Evolutionary conservation across 441 rosid species (phyloP).

Genomic region (Aleurites moluccanus): DNA sequence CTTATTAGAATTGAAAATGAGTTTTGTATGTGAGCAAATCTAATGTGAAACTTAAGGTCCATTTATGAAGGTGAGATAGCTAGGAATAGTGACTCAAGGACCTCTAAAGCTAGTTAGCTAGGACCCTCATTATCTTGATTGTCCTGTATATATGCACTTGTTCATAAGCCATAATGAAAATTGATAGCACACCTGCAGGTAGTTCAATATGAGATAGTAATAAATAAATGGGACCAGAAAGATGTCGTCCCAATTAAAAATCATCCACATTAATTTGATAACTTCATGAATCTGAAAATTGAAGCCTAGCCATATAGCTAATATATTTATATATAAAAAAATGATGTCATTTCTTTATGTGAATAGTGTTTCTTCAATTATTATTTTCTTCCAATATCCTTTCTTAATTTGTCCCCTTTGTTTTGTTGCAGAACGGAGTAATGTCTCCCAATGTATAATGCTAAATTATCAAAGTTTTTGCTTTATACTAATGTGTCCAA

Average conservation of each 20-base stretch:
- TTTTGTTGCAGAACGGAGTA: neutral
- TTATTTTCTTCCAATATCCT: conserved; percentile 10
- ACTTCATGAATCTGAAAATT: neutral
- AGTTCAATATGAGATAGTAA: neutral
- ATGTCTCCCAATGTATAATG: neutral
- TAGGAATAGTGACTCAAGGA: too few relatives aligned
- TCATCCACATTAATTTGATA: neutral
- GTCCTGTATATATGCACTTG: neutral
- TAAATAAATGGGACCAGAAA: conserved; percentile 4
- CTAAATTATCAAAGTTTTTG: too few relatives aligned
- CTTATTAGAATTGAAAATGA: too few relatives aligned
- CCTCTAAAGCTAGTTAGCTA: neutral
- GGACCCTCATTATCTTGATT: neutral
- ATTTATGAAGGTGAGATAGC: too few relatives aligned
- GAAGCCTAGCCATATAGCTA: neutral
- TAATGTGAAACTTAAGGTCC: too few relatives aligned
- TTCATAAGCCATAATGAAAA: conserved; percentile 1
- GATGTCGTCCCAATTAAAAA: neutral
- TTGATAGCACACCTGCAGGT: conserved; percentile 13
- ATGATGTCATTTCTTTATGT: neutral
- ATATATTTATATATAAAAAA: neutral
- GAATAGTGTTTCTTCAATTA: conserved; percentile 14
- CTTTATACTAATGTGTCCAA: too few relatives aligned
- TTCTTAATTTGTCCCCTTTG: neutral
- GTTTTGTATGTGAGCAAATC: too few relatives aligned